phyloP scores from a whole-genome alignment of 371 early-diverging fungal species.

The Paraphysoderma sedebokerense region DNA sequence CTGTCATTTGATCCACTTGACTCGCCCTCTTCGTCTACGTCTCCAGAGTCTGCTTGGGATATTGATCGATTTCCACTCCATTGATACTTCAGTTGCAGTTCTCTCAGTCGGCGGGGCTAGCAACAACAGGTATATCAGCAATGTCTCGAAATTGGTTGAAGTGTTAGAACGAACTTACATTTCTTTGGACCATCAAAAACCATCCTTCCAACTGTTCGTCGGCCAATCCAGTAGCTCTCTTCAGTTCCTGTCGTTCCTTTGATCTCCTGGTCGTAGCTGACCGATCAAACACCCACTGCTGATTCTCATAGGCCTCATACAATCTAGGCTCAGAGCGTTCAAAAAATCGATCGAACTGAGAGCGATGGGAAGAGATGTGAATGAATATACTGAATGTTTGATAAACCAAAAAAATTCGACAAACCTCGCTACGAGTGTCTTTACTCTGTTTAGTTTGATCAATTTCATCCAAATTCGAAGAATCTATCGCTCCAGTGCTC shows the following conservation, averaged over 20 bases:
- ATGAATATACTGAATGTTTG: background rate
- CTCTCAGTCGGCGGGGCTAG: too few species aligned
- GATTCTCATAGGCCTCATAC: constrained; percentile 28
- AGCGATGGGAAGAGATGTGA: background rate
- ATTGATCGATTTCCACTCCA: too few species aligned
- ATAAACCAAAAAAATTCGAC: background rate
- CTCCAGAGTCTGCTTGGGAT: too few species aligned
- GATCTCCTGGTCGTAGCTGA: constrained; percentile 36
- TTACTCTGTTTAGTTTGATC: constrained; percentile 20
- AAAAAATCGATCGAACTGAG: background rate
- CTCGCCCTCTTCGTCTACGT: too few species aligned
- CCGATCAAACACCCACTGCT: constrained; percentile 40
- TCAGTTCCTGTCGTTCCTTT: constrained; percentile 33
- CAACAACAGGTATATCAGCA: too few species aligned
- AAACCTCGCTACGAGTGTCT: constrained; percentile 5
- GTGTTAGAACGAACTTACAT: constrained; percentile 58
- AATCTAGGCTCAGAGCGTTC: constrained; percentile 1
- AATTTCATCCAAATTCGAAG: constrained; percentile 34
- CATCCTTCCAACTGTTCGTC: constrained; percentile 90
- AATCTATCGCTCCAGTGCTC: constrained; percentile 29
- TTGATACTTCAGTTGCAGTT: too few species aligned
- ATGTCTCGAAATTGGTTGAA: too few species aligned
- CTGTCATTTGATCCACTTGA: too few species aligned
- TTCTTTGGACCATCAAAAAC: constrained; percentile 65
- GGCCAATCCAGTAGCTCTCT: constrained; percentile 44